phyloP scores from a whole-genome alignment of 805 yeast genomes.

The Pichia kluyveri region DNA sequence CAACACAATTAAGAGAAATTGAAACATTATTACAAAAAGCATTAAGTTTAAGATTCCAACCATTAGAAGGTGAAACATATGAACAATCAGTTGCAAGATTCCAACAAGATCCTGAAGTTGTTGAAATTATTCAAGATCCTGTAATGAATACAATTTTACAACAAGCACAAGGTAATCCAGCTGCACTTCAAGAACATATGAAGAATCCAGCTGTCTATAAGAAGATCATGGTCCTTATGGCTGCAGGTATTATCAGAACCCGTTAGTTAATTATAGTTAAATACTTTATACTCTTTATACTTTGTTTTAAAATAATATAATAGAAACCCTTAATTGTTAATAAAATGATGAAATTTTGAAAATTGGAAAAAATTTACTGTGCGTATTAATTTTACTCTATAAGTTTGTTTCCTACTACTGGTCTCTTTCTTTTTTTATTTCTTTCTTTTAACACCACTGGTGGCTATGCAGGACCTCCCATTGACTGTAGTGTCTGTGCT shows the following conservation, averaged over 20 bases:
- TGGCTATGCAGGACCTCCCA: not conserved
- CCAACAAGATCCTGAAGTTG: constrained; percentile 89
- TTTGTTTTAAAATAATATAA: too few species aligned
- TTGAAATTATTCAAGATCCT: constrained; percentile 82
- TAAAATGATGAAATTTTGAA: too few species aligned
- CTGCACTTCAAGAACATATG: constrained; percentile 96
- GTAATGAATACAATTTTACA: constrained; percentile 91
- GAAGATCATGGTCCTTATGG: constrained; percentile 82
- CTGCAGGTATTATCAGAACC: constrained; percentile 95
- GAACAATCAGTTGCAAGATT: constrained; percentile 91
- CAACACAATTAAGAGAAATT: constrained; percentile 57
- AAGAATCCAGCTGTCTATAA: constrained; percentile 86
- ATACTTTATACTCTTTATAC: too few species aligned
- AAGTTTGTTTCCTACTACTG: too few species aligned
- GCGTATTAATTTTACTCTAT: too few species aligned
- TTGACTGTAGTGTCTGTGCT: not conserved
- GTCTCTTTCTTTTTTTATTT: not conserved
- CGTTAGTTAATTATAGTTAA: constrained; percentile 1
- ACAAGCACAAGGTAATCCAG: constrained; percentile 93
- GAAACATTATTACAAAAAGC: constrained; percentile 78
- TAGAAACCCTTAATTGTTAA: not conserved
- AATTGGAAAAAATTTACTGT: too few species aligned
- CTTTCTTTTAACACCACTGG: not conserved
- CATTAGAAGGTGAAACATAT: constrained; percentile 81
- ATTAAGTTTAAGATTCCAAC: constrained; percentile 65